phyloP scores from a whole-genome alignment of 306 rosid genomes.

The Vicia villosa region DNA sequence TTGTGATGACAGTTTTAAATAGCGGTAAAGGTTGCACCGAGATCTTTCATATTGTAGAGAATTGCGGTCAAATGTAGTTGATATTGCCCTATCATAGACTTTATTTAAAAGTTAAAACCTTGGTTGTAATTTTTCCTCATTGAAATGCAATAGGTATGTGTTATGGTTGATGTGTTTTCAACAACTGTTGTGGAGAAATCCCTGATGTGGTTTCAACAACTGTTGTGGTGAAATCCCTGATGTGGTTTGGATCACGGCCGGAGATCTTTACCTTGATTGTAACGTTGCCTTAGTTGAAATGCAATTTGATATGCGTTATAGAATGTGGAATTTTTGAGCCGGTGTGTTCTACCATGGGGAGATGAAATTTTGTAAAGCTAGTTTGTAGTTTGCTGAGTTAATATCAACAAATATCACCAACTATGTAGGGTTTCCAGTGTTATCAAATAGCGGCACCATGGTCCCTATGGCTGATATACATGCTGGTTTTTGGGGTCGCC shows the following conservation, averaged over 20 bases:
- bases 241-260: background rate
- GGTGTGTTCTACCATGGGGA: background rate
- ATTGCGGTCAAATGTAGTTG: background rate
- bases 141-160: too few species aligned
- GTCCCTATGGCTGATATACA: too few species aligned
- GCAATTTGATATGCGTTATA: slow-evolving; percentile 21
- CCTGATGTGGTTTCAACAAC: too few species aligned
- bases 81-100: background rate
- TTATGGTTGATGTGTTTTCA: too few species aligned
- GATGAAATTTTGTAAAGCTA: slow-evolving; percentile 6
- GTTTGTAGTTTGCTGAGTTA: slow-evolving; percentile 1
- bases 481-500: too few species aligned
- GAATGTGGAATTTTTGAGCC: background rate
- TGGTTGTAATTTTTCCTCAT: too few species aligned
- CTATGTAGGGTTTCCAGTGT: background rate
- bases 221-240: background rate
- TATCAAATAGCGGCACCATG: too few species aligned
- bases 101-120: too few species aligned
- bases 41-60: background rate
- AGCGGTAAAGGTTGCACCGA: background rate
- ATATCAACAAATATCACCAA: background rate
- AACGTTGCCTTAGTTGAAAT: slow-evolving; percentile 3
- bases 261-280: background rate
- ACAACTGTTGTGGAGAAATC: too few species aligned
- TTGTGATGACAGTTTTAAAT: background rate